A percentile compares a stretch with the other conserved stretches of the same genome.
phyloP scores from a whole-genome alignment of 176 grass and related monocot genomes.

The Avena insularis region DNA sequence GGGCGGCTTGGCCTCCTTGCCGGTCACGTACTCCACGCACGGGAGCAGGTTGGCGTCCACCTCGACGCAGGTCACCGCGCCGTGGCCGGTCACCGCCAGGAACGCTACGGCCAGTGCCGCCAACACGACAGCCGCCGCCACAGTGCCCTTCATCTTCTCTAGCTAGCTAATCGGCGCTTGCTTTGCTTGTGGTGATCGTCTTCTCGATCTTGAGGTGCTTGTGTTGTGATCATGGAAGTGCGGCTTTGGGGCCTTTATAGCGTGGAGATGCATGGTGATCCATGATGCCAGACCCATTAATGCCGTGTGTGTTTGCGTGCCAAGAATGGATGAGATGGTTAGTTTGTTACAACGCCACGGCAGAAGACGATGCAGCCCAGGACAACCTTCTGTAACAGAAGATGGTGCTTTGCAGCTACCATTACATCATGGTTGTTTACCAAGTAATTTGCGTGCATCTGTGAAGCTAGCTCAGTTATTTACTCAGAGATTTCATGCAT shows the following conservation, averaged over 20 bases:
- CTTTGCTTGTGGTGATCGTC: neutral
- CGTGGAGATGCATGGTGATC: neutral
- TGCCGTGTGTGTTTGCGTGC: conserved; percentile 20
- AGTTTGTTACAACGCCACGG: neutral
- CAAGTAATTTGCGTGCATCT: neutral
- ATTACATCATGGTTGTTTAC: neutral
- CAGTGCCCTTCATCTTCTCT: conserved; percentile 8
- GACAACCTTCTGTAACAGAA: neutral
- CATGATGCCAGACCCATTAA: conserved; percentile 39
- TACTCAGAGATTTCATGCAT: neutral
- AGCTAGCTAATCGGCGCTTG: neutral
- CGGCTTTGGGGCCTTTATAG: conserved; percentile 50
- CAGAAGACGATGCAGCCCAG: neutral
- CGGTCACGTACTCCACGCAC: conserved; percentile 63
- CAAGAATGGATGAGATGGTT: conserved; percentile 36
- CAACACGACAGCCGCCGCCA: neutral
- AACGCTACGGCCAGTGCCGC: neutral
- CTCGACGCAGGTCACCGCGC: conserved; percentile 55
- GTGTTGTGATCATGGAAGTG: conserved; percentile 32
- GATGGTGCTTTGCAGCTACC: conserved; percentile 3
- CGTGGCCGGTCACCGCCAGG: neutral
- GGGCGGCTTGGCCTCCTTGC: conserved; percentile 46
- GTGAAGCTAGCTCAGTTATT: neutral
- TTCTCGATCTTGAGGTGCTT: neutral
- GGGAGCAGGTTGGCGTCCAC: conserved; percentile 46